Evolutionary conservation across 148 eudicot species (phyloP).

Genomic region (Fagopyrum tataricum): DNA sequence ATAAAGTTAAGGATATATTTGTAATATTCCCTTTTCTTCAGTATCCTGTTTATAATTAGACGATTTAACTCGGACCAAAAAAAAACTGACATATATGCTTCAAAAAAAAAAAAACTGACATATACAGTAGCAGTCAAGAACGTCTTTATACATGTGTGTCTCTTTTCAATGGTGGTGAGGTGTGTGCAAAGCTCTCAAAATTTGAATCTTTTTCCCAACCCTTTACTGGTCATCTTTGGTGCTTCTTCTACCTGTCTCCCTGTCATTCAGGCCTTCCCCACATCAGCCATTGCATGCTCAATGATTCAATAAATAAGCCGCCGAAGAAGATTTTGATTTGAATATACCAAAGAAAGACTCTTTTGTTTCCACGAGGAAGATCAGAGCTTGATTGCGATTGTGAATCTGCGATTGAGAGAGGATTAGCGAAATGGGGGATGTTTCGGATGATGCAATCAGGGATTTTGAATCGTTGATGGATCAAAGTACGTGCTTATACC

Average conservation of each 20-base stretch:
- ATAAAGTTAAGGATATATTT: not conserved
- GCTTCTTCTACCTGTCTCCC: slow-evolving; percentile 5
- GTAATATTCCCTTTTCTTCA: not conserved
- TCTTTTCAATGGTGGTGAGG: slow-evolving; percentile 8
- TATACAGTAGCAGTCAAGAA: not conserved
- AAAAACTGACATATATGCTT: not conserved
- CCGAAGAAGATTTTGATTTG: not conserved
- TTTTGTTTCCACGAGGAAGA: not conserved
- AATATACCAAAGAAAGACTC: not conserved
- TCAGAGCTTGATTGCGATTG: not conserved
- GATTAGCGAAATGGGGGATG: not conserved
- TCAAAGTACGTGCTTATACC: not conserved
- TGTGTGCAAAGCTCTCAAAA: not conserved
- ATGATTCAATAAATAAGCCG: not conserved
- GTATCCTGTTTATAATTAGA: not conserved
- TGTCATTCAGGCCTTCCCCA: not conserved
- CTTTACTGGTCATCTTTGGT: not conserved
- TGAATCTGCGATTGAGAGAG: not conserved
- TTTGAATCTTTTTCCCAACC: slow-evolving; percentile 1
- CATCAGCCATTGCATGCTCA: not conserved
- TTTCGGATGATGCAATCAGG: slow-evolving; percentile 5
- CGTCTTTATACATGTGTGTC: slow-evolving; percentile 5
- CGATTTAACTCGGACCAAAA: not conserved
- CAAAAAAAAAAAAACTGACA: not conserved
- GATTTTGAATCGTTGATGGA: slow-evolving; percentile 11